phyloP scores from a whole-genome alignment of 208 protist species.

The Leishmania tropica region DNA sequence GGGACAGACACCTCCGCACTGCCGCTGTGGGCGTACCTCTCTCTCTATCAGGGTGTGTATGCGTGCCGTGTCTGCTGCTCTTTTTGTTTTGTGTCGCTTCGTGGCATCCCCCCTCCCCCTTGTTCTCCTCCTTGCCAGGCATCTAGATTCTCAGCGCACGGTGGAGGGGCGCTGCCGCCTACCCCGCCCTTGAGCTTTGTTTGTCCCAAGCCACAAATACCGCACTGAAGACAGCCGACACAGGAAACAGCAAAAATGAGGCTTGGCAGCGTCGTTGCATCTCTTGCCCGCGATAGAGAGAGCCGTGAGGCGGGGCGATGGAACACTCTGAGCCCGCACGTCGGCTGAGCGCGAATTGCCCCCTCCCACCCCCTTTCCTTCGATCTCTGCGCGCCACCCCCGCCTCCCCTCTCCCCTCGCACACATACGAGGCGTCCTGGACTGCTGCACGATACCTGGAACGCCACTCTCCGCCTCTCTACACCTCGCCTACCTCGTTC shows the following conservation, averaged over 20 bases:
- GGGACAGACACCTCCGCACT: not conserved
- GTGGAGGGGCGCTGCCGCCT: not conserved
- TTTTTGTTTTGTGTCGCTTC: not conserved
- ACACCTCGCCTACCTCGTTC: not conserved
- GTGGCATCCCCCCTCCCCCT: not conserved
- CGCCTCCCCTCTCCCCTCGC: not conserved
- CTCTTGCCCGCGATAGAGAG: not conserved
- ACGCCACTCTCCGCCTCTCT: not conserved
- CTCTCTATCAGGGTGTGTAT: not conserved
- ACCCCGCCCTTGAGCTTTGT: conserved; percentile 5
- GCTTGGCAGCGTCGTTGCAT: not conserved
- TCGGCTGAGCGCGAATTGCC: not conserved
- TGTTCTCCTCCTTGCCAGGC: conserved; percentile 10
- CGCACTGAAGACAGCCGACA: not conserved
- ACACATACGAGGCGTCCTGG: not conserved
- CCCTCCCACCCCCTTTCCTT: not conserved
- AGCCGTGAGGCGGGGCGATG: not conserved
- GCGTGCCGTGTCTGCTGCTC: not conserved
- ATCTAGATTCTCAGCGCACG: not conserved
- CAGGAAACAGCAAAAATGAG: not conserved
- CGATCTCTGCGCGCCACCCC: not conserved
- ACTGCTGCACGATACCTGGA: not conserved
- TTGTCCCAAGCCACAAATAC: not conserved
- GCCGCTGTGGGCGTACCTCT: not conserved
- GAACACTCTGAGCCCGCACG: not conserved